Evolutionary conservation across 805 yeast genomes (phyloP), one percentile per base, ranked within the genome.

Genomic region (Candida michaelii): DNA sequence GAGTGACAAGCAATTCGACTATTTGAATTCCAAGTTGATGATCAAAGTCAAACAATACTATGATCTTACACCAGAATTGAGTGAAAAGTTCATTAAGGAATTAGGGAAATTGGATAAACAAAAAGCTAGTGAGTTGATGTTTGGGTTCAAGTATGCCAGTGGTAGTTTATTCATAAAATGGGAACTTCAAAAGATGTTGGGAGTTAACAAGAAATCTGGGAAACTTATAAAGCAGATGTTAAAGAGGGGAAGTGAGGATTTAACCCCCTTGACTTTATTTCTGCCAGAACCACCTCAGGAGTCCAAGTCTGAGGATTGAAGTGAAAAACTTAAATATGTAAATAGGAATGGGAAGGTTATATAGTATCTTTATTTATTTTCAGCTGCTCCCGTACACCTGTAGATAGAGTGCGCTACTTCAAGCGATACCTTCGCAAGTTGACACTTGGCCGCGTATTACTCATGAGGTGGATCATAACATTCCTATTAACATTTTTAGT

Each of bases 171-270:
- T 58, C 54, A 52, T 65, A 5, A 49, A 48, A 27, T 64, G 69
- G 67, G 66, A 65, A 36, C 45, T 68, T 9, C 57, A 54, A 24
- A 50, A 43, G 14, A 17, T 64, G 36, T 27, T 64, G 9, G 70
- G 71, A 1, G 52, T 58, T 6, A 50, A 51, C 42, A 49, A 51
- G 29, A 50, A 44, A 33, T 23, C 45, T n/a, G n/a, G 25, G 11
- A 41, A 38, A 18, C 14, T 14, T 5, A 33, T 39, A 2, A 27
- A 36, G 18, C 36, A 30, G 19, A 14, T 40, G 3, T 17, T 45
- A 5, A 16, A 23, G 8, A 32, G 23, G 23, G 23, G 23, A 8
- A 8, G 5, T 24, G 42, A 31, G 23, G 30, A 39, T 17, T 15
- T 31, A 21, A 39, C 42, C 4, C 36, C 42, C 5, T n/a, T 39